Evolutionary conservation across 306 rosid genomes (phyloP), one percentile per base, ranked within the genome.

Genomic region (Medicago lupulina): DNA sequence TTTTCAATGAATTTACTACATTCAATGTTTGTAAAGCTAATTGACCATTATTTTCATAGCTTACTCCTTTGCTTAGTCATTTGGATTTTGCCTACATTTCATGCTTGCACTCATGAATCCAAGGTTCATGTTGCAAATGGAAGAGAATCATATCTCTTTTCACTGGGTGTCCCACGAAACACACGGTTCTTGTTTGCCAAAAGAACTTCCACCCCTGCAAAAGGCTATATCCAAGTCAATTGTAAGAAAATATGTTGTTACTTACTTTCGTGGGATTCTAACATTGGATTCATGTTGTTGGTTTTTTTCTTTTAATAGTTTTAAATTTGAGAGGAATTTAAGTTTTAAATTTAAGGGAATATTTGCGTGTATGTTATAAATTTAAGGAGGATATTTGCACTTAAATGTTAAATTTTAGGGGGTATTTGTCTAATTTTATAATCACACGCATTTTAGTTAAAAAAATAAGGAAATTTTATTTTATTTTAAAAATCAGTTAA

Each of bases 101-200:
- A 77, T 76, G 39, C 72, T 62, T 63, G 54, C 60, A 67, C 43
- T 70, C 86, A 73, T 64, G 60, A 83, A 79, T 82, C 55, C 38
- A 70, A 90, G 99, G 97, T 96, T 83, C 99, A 98, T 65, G 92
- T 96, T 79, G 96, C 99, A 83, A 95, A 92, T 88, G 99, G 98
- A 82, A 81, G 98, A 84, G 97, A 92, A 64, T 92, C 96, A 18
- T 89, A 90, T 85, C 99, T 98, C 67, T 95, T 83, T 85, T 88
- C 96, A 44, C 86, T 90, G 79, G 97, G 90, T 88, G 97, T 90
- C 84, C 98, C 99, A 8, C 85, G 98, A 83, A 84, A 92, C 87
- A 90, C 98, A 75, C 86, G 96, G 83, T 96, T 96, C 84, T 96
- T 96, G 87, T 96, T 96, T 78, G 85, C 97, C 82, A 96, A 85